A percentile compares a stretch with the other conserved stretches of the same genome.
phyloP scores from a whole-genome alignment of 2,329 filamentous ascomycete genomes.

The Pseudogymnoascus sp. region DNA sequence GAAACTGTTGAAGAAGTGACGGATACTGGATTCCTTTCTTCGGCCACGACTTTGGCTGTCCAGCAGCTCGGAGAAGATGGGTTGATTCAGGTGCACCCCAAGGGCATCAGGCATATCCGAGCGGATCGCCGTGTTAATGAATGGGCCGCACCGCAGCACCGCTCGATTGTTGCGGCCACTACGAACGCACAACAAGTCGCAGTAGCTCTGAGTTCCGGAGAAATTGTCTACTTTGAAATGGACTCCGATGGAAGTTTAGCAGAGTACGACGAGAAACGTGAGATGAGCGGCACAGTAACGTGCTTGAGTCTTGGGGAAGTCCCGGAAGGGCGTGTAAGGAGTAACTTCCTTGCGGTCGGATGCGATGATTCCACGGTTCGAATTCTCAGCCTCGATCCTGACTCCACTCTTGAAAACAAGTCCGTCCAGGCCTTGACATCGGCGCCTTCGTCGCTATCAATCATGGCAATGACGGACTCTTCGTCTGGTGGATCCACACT shows the following conservation, averaged over 20 bases:
- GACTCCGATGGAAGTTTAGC: conserved; percentile 83
- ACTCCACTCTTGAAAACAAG: conserved; percentile 85
- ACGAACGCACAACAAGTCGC: conserved; percentile 92
- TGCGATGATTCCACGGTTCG: conserved; percentile 96
- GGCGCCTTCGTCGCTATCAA: conserved; percentile 77
- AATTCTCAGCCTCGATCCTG: conserved; percentile 81
- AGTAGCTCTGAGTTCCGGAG: conserved; percentile 87
- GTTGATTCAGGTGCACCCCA: conserved; percentile 90
- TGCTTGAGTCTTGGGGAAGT: conserved; percentile 91
- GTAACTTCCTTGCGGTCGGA: conserved; percentile 89
- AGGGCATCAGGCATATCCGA: conserved; percentile 85
- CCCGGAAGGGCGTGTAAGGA: conserved; percentile 79
- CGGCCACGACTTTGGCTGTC: conserved; percentile 82
- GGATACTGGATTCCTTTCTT: conserved; percentile 85
- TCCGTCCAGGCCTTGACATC: conserved; percentile 91
- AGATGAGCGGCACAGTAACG: conserved; percentile 92
- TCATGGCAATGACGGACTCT: conserved; percentile 94
- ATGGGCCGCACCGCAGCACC: conserved; percentile 87
- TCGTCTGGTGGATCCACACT: conserved; percentile 80
- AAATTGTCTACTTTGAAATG: conserved; percentile 98
- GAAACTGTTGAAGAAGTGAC: conserved; percentile 95
- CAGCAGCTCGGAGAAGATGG: conserved; percentile 92
- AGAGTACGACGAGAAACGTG: conserved; percentile 90
- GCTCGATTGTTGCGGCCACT: conserved; percentile 88
- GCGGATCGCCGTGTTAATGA: conserved; percentile 74